Evolutionary conservation across 2,329 filamentous ascomycete genomes (phyloP).

Genomic region (Talaromyces sp.): DNA sequence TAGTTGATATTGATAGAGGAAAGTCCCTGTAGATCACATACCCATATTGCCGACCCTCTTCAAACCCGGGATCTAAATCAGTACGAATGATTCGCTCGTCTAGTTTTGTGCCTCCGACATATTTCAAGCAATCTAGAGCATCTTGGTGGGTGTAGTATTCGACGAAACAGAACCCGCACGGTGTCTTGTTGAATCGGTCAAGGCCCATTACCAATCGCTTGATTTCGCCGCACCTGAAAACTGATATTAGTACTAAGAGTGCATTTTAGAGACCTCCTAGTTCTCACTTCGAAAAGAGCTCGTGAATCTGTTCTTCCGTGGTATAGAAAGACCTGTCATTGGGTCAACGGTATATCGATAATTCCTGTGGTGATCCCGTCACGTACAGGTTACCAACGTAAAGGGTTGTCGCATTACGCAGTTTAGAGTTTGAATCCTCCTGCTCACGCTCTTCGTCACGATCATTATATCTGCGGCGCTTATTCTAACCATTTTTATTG

Average conservation of each 20-base stretch:
- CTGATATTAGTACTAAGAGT: slow-evolving; percentile 8
- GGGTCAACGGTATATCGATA: slow-evolving; percentile 15
- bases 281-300: slow-evolving; percentile 81
- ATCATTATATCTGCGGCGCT: slow-evolving; percentile 67
- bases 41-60: slow-evolving; percentile 94
- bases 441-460: slow-evolving; percentile 54
- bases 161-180: slow-evolving; percentile 98
- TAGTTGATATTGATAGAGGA: neutral
- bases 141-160: slow-evolving; percentile 99
- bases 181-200: slow-evolving; percentile 95
- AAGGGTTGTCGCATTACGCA: slow-evolving; percentile 87
- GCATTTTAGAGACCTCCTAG: neutral
- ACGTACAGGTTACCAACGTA: slow-evolving; percentile 94
- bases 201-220: slow-evolving; percentile 98
- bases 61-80: slow-evolving; percentile 92
- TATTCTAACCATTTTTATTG: slow-evolving; percentile 58
- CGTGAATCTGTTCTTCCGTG: slow-evolving; percentile 97
- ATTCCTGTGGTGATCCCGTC: slow-evolving; percentile 1
- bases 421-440: slow-evolving; percentile 71
- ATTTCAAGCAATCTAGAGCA: slow-evolving; percentile 97
- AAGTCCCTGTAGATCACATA: slow-evolving; percentile 34
- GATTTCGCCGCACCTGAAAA: slow-evolving; percentile 78
- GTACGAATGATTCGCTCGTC: slow-evolving; percentile 96
- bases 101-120: slow-evolving; percentile 95
- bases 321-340: slow-evolving; percentile 86